Base-by-base conservation (phyloP, 352 stramenopile species). In the Globisporangium paroecandrum region DNA sequence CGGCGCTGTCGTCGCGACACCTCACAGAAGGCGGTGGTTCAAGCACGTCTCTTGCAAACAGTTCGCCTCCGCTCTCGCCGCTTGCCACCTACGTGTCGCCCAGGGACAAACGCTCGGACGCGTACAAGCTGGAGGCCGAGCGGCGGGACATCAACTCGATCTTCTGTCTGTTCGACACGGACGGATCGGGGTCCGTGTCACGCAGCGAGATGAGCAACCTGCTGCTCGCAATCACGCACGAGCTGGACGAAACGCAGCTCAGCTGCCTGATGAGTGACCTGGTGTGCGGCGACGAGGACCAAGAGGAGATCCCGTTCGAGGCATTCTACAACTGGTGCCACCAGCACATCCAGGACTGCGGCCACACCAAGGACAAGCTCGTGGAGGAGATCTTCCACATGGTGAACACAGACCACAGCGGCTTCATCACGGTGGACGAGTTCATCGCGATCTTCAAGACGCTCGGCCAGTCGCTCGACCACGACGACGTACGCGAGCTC, bases 261-360 rank as follows among this genome's bases (percentile, higher is more conserved):
- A 84, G 77, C 9, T 66, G 80, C 2, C 73, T 91, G 54, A 89
- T 91, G 72, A 71, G 64, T 1, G 83, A 90, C 29, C 75, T 91
- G 12, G 61, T 87, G 10, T 75, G 63, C 0, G 69, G 75, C 25
- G 71, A 83, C 25, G 54, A 79, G 0, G 69, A 77, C 9, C 60
- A 66, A 47, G 56, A 63, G 7, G 82, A 90, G 62, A 78, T 91
- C 54, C 82, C 78, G 32, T 89, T 90, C 62, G 83, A 90, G 34
- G 71, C 79, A 10, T 91, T 91, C 56, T 86, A 89, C 70, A 81
- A 86, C 43, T 91, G 83, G 83, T 91, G 83, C 64, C 82, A 77
- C 58, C 70, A 77, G 18, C 77, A 81, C 18, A 90, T 91, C 25
- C 80, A 80, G 32, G 79, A 89, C 60, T 78, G 74, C 66, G 54